Evolutionary conservation across 2,329 filamentous ascomycete genomes (phyloP), one percentile per base, ranked within the genome.

Genomic region (Trichoderma brevicompactum): DNA sequence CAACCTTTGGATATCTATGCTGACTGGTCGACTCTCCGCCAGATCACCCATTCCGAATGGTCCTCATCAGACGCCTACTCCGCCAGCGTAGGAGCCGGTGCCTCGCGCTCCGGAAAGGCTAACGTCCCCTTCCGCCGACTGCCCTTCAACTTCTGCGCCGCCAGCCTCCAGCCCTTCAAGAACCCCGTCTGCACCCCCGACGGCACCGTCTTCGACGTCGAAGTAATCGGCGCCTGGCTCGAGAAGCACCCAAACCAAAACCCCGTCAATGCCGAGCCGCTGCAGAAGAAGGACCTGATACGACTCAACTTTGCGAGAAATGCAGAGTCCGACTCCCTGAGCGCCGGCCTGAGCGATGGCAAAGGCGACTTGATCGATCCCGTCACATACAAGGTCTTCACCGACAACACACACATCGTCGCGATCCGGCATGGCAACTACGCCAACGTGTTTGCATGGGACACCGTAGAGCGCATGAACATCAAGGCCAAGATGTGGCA

Each of bases 41-140:
- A 81, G 77, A 99, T 99, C 74, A 99, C 95, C 64, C 96, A 99
- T 80, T 96, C 92, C 46, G 95, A 99, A 83, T 99, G 95, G 95
- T 89, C 92, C 7, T 97, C 93, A 6, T 88, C 90, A 54, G 94
- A 97, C 78, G 89, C 92, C 66, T 97, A 92, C 79, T 91, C 91
- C 38, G 92, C 93, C 70, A 94, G 89, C 75, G 89, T 85, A 34
- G 91, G 91, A 71, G 84, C 89, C 64, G 88, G 87, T 71, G 86
- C 90, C 65, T 78, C 83, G 77, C 76, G 83, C 54, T 79, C 79
- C 23, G 85, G 87, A 69, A 70, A 70, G 53, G 61, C 67, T 34
- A 71, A 67, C 60, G 84, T 87, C 55, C 85, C 86, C 43, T 98
- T 98, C 82, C 92, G 90, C 74, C 90, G 92, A 52, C 86, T 99